phyloP scores from a whole-genome alignment of 768 basidiomycete genomes.

The Podaxis mareebaensis region DNA sequence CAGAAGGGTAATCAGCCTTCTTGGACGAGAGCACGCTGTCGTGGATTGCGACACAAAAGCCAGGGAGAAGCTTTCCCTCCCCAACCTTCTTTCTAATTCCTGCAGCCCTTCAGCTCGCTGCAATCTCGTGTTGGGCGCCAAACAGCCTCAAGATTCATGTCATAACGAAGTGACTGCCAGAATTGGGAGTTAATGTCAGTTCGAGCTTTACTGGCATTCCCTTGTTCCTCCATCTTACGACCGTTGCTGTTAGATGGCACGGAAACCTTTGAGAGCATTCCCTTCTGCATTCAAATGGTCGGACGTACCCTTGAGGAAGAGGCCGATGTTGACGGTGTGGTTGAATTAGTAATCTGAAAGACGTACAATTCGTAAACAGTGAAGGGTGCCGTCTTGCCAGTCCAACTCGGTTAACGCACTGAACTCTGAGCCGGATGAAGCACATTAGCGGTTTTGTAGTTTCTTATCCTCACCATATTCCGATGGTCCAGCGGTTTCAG shows the following conservation, averaged over 20 bases:
- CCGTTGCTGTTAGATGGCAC: slow-evolving; percentile 52
- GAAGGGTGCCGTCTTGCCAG: too few relatives aligned
- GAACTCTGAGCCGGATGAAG: too few relatives aligned
- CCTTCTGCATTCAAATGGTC: slow-evolving; percentile 65
- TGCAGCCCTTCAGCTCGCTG: too few relatives aligned
- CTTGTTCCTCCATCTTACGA: background rate
- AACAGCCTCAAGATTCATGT: slow-evolving; percentile 46
- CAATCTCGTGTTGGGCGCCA: slow-evolving; percentile 49
- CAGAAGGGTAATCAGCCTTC: background rate
- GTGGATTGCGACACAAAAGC: too few relatives aligned
- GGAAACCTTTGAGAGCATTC: slow-evolving; percentile 51
- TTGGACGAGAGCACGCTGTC: background rate
- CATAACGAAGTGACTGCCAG: slow-evolving; percentile 45
- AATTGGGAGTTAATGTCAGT: slow-evolving; percentile 56
- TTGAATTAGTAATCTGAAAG: background rate
- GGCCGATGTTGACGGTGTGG: slow-evolving; percentile 48
- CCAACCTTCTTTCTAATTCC: too few relatives aligned
- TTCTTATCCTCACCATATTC: slow-evolving; percentile 33
- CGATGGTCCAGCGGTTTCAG: too few relatives aligned
- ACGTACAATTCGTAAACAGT: too few relatives aligned
- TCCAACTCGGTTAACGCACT: too few relatives aligned
- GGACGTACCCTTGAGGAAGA: slow-evolving; percentile 76
- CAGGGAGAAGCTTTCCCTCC: too few relatives aligned
- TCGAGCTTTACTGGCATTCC: background rate
- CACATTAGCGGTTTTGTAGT: slow-evolving; percentile 26